Conservation (phyloP, 2,329 filamentous ascomycete species). For the Ophiostoma australiae region DNA sequence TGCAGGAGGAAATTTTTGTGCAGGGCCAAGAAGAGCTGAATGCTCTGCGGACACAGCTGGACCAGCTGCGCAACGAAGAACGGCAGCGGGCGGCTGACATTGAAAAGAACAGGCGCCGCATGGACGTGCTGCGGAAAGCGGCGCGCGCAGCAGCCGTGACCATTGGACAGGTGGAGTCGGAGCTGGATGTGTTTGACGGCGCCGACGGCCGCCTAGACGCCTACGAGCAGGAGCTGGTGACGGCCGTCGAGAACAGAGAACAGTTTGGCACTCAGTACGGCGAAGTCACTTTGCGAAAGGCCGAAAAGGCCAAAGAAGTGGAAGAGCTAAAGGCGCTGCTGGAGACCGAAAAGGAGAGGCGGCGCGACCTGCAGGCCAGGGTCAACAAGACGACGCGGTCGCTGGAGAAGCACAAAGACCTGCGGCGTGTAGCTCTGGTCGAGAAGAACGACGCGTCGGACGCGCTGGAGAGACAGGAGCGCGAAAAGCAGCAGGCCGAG, state of each 20-base stretch:
- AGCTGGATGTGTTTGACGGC: slow-evolving; percentile 62
- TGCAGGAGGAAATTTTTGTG: slow-evolving; percentile 46
- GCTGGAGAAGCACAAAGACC: slow-evolving; percentile 33
- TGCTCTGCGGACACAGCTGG: slow-evolving; percentile 47
- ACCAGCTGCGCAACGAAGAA: slow-evolving; percentile 45
- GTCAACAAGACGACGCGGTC: slow-evolving; percentile 25
- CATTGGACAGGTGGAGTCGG: slow-evolving; percentile 49
- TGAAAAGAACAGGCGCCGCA: slow-evolving; percentile 43
- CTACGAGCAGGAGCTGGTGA: slow-evolving; percentile 54
- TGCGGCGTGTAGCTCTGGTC: slow-evolving; percentile 49
- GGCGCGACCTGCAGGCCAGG: not conserved
- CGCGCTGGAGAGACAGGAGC: slow-evolving; percentile 38
- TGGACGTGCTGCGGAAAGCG: slow-evolving; percentile 44
- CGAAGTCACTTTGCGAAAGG: slow-evolving; percentile 46
- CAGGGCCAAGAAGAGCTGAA: slow-evolving; percentile 53
- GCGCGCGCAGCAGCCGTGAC: slow-evolving; percentile 57
- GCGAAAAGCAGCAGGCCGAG: slow-evolving; percentile 39
- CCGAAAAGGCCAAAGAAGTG: slow-evolving; percentile 42
- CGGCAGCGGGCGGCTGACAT: slow-evolving; percentile 48
- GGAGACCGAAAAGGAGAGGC: not conserved
- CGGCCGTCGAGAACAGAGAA: slow-evolving; percentile 42
- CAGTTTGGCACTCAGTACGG: slow-evolving; percentile 54
- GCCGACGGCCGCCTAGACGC: slow-evolving; percentile 61
- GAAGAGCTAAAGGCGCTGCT: slow-evolving; percentile 39
- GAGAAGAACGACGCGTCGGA: slow-evolving; percentile 54